Evolutionary conservation across 176 grass and related monocot species (phyloP).

Genomic region (Poa annua): DNA sequence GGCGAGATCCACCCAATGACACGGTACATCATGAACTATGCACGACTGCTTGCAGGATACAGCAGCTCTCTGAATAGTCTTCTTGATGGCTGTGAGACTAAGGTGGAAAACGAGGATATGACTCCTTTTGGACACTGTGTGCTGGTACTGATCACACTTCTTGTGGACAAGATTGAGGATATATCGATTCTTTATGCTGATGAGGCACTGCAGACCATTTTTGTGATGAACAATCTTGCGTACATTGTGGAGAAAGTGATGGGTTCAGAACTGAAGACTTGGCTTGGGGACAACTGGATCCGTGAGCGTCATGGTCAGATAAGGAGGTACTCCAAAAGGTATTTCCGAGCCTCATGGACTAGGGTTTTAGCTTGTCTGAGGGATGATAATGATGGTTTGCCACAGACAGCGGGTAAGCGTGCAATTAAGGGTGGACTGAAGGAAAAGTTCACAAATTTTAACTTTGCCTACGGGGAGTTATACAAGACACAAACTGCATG

Average conservation of each 20-base stretch:
- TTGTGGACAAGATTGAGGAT: neutral
- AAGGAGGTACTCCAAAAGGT: neutral
- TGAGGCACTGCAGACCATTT: neutral
- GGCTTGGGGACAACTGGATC: neutral
- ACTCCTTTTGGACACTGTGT: conserved; percentile 19
- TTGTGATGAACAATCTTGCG: neutral
- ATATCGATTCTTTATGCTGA: neutral
- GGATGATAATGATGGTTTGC: conserved; percentile 72
- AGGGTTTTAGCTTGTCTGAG: conserved; percentile 64
- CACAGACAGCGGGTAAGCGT: conserved; percentile 40
- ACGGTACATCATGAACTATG: conserved; percentile 85
- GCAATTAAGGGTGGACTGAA: conserved; percentile 31
- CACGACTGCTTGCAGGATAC: conserved; percentile 62
- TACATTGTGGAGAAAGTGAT: neutral
- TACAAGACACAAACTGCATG: neutral
- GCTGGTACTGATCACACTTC: neutral
- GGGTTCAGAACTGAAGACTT: neutral
- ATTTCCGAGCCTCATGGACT: neutral
- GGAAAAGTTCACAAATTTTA: conserved; percentile 86
- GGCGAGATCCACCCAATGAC: conserved; percentile 81
- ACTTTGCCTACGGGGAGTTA: conserved; percentile 54
- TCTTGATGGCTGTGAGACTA: conserved; percentile 46
- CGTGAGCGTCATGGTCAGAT: neutral
- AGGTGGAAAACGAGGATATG: conserved; percentile 43
- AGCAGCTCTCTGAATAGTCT: conserved; percentile 57